Percentiles rank a stretch among this genome's conserved stretches.
Evolutionary conservation across 305 asterid species (phyloP).

Genomic region (Fraxinus nigra): DNA sequence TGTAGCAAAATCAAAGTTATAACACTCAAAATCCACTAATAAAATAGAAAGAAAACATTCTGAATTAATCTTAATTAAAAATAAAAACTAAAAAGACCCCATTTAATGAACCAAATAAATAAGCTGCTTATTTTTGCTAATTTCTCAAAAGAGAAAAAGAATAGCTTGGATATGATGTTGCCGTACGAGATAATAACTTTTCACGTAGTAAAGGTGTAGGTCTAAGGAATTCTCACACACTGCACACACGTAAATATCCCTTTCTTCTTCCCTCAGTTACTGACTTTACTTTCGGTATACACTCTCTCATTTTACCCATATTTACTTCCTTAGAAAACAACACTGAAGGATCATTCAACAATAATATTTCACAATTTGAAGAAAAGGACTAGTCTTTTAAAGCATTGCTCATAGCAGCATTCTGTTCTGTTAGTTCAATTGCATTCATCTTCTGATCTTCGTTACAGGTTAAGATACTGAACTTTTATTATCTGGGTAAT

Average conservation of each 20-base stretch:
- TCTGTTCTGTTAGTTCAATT: constrained; percentile 13
- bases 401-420: constrained; percentile 20
- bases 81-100: neutral
- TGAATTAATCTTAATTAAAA: neutral
- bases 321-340: neutral
- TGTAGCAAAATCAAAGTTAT: neutral
- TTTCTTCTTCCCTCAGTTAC: neutral
- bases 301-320: neutral
- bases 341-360: neutral
- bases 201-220: neutral
- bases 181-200: neutral
- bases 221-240: neutral
- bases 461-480: constrained; percentile 28
- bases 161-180: neutral
- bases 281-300: neutral
- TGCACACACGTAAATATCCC: neutral
- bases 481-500: neutral
- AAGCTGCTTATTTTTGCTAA: neutral
- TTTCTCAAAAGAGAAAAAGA: neutral
- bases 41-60: neutral
- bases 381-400: neutral
- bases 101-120: neutral
- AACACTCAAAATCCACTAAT: neutral
- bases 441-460: constrained; percentile 26
- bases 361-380: neutral